Base-by-base conservation (phyloP, 768 basidiomycete genomes). In the Infundibulicybe gibba region DNA sequence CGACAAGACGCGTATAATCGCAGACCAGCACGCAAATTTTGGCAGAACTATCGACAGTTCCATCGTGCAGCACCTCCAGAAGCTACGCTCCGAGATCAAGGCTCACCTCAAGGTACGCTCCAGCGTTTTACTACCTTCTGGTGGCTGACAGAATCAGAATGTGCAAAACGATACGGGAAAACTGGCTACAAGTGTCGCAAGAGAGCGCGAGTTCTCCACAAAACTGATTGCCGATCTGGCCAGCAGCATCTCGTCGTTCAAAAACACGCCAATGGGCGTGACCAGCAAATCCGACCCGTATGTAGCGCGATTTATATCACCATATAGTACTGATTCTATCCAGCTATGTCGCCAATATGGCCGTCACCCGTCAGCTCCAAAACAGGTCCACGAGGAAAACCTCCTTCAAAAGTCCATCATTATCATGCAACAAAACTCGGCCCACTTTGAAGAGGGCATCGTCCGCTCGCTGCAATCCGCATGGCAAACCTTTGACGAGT, bases 381-480 rank as follows among this genome's bases (percentile, higher is more conserved):
- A 89, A 55, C 94, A 97, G 69, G 90, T 97, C 39, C 83, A 93
- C 67, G 95, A 97, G 68, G 97, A 99, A 68, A 99, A 99, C 61
- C 83, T 94, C 0, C 82, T 99, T 12, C 95, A 99, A 68, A 99
- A 98, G 64, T 90, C 87, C 2, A 90, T 97, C 59, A 85, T 99
- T 60, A 94, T 99, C 64, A 97, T 95, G 82, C 95, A 99, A 58
- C 93, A 94, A 54, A 95, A 95, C 63, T 90, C 87, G 13, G 95
- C 94, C 16, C 87, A 94, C 62, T 99, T 99, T 56, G 97, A 98
- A 66, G 90, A 92, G 54, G 94, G 94, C 44, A 90, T 99, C 57
- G 92, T 99, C 20, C 88, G 90, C 49, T 84, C 92, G 2, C 80
- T 99, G 51, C 93, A 98, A 65, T 94, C 92, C 15, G 93, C 97